Percentiles rank a stretch among this genome's conserved stretches.
These are phyloP conservation scores for Friedmanniomyces simplex DNA, from an alignment of 495 filamentous ascomycete genomes.

Conservation along the genomic window DNA sequence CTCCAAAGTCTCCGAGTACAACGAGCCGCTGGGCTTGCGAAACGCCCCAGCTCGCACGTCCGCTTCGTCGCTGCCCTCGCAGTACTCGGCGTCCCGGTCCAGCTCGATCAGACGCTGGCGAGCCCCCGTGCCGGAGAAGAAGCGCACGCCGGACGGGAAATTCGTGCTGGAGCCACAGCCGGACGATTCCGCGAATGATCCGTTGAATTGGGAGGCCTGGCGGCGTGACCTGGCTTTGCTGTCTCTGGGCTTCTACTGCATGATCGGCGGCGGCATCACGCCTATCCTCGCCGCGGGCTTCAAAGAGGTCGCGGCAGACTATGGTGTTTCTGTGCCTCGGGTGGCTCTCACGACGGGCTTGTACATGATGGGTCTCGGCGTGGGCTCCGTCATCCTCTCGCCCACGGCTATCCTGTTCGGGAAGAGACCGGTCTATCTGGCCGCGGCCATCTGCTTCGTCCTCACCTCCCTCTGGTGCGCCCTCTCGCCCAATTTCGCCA, in stretches of 20 bases:
- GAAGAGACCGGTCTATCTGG: constrained; percentile 85
- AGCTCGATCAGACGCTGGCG: constrained; percentile 22
- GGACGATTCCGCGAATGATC: constrained; percentile 82
- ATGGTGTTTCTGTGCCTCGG: constrained; percentile 55
- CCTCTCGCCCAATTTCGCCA: constrained; percentile 64
- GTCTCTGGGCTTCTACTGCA: constrained; percentile 80
- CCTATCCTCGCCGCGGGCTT: constrained; percentile 88
- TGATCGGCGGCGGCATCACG: constrained; percentile 90
- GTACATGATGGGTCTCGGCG: constrained; percentile 88
- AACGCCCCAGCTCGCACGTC: constrained; percentile 67
- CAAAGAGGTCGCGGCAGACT: constrained; percentile 62
- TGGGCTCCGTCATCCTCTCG: constrained; percentile 73
- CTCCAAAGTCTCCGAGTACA: constrained; percentile 51
- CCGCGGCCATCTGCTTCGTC: constrained; percentile 65
- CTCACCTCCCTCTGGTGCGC: constrained; percentile 80
- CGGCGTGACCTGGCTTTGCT: constrained; percentile 71
- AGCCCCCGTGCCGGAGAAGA: constrained; percentile 41
- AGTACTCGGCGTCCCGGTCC: constrained; percentile 37
- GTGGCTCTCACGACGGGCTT: constrained; percentile 88
- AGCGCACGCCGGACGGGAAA: constrained; percentile 69
- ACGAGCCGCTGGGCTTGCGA: constrained; percentile 70
- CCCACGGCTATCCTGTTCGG: constrained; percentile 88
- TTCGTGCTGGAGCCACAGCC: constrained; percentile 90
- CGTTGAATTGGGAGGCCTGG: constrained; percentile 84
- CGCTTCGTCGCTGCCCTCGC: constrained; percentile 58